These are phyloP conservation scores for thale cress (Arabidopsis thaliana) DNA, from an alignment of 345 rosid species.

Conservation along the genomic window DNA sequence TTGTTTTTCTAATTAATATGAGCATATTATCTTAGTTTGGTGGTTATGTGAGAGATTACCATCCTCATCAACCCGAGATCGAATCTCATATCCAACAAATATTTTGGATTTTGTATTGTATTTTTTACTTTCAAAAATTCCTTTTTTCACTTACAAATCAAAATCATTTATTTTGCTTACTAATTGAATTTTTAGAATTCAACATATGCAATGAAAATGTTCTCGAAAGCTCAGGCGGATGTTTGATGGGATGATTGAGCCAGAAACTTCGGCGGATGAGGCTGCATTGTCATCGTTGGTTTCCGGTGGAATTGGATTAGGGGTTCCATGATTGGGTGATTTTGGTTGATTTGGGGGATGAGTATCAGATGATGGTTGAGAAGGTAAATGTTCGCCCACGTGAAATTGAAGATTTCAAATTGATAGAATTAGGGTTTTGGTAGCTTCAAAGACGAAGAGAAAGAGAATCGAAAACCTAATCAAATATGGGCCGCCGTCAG, in stretches of 20 bases:
- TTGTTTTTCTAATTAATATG: no score
- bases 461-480: slow-evolving; percentile 24
- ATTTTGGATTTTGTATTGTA: no score
- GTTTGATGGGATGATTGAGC: slow-evolving; percentile 39
- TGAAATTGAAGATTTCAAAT: slow-evolving; percentile 34
- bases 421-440: slow-evolving; percentile 18
- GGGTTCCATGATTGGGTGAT: slow-evolving; percentile 44
- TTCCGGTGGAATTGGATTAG: slow-evolving; percentile 42
- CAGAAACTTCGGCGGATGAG: slow-evolving; percentile 35
- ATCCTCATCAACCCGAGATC: no score
- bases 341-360: slow-evolving; percentile 48
- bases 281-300: slow-evolving; percentile 35
- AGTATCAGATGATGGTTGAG: slow-evolving; percentile 50
- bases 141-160: no score
- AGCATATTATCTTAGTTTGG: no score
- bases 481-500: neutral
- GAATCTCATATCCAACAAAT: no score
- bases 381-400: slow-evolving; percentile 75
- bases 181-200: no score
- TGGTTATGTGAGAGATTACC: no score
- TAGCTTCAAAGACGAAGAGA: slow-evolving; percentile 14
- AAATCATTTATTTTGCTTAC: no score
- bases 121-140: no score
- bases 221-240: no score
- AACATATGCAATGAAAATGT: no score